Base-by-base conservation (phyloP, 1,139 yeast species). In the Taiozyma sp. region DNA sequence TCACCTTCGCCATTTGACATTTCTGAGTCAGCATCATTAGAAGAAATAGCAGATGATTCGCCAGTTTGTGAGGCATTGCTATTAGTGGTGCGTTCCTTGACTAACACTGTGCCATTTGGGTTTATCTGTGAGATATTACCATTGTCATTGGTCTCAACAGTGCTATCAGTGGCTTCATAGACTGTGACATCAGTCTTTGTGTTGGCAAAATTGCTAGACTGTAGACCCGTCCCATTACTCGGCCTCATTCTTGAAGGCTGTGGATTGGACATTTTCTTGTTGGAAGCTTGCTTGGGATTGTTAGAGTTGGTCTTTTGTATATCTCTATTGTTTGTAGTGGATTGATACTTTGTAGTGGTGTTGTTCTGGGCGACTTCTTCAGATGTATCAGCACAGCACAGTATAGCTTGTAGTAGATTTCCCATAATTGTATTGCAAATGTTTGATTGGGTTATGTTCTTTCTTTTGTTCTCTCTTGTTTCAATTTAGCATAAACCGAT, bases 141-240 rank as follows among this genome's bases (percentile, higher is more conserved):
- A 24, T 49, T 49, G 10, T 43, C 48, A 10, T 47, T 22, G 22
- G 61, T 53, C 40, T 58, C 61, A 19, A 55, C 53, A 0, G 64
- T 59, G 44, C 62, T 60, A 43, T 57, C 61, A 8, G 61, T 60
- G 6, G 58, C 63, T 47, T 58, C 62, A 47, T 62, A 61, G 7
- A 60, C 61, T 9, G 56, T 55, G 37, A 56, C 54, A 26, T 61
- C 62, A 1, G 61, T 51, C 48, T 58, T 58, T 22, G 29, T 19
- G 10, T 41, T 51, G 7, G 41, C 24, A 2, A 10, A 37, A 14
- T 19, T 37, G 21, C 14, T 9, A 11, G 41, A 37, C 9, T 21
- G 21, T 11, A 21, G 10, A 9, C 24, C 37, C 26, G 14, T 16
- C 19, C n/a, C 24, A 26, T 3, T 24, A 10, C 9, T 28, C 19